These are phyloP conservation scores for Schwanniomyces pseudopolymorphus DNA, from an alignment of 805 yeast species.

Conservation along the genomic window DNA sequence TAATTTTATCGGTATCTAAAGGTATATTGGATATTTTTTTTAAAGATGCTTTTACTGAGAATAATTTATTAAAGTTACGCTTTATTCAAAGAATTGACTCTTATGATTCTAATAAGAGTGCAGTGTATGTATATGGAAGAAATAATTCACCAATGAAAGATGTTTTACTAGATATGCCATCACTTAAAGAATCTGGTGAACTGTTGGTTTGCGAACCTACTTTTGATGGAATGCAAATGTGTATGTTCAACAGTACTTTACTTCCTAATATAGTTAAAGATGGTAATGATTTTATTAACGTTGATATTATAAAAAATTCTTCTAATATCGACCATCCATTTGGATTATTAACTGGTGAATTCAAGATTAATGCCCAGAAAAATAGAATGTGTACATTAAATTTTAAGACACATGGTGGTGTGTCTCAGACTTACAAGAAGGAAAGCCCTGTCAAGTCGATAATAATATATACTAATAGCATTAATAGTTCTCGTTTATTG, in stretches of 20 bases:
- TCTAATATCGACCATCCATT: slow-evolving; percentile 47
- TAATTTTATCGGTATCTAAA: slow-evolving; percentile 37
- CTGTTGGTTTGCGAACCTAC: slow-evolving; percentile 33
- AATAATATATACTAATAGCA: slow-evolving; percentile 41
- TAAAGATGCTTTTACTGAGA: slow-evolving; percentile 57
- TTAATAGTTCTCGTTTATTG: background rate
- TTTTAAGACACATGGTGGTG: slow-evolving; percentile 52
- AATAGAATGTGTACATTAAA: slow-evolving; percentile 64
- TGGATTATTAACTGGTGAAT: slow-evolving; percentile 64
- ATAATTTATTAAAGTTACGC: slow-evolving; percentile 69
- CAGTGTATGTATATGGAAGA: slow-evolving; percentile 52
- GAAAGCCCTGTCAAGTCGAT: slow-evolving; percentile 66
- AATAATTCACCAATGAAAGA: slow-evolving; percentile 43
- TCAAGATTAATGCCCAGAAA: slow-evolving; percentile 55
- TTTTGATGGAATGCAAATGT: slow-evolving; percentile 49
- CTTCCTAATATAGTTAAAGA: slow-evolving; percentile 38
- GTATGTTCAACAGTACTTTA: slow-evolving; percentile 50
- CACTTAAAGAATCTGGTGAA: slow-evolving; percentile 41
- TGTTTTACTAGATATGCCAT: slow-evolving; percentile 62
- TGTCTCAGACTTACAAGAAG: slow-evolving; percentile 13
- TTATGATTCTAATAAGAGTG: slow-evolving; percentile 26
- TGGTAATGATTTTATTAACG: slow-evolving; percentile 44
- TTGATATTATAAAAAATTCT: slow-evolving; percentile 53
- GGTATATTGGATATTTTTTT: slow-evolving; percentile 39
- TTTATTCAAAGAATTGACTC: slow-evolving; percentile 64